A percentile compares a stretch with the other conserved stretches of the same genome.
Evolutionary conservation across 2,329 filamentous ascomycete species (phyloP).

Genomic region (Pestalotiopsis sp.): DNA sequence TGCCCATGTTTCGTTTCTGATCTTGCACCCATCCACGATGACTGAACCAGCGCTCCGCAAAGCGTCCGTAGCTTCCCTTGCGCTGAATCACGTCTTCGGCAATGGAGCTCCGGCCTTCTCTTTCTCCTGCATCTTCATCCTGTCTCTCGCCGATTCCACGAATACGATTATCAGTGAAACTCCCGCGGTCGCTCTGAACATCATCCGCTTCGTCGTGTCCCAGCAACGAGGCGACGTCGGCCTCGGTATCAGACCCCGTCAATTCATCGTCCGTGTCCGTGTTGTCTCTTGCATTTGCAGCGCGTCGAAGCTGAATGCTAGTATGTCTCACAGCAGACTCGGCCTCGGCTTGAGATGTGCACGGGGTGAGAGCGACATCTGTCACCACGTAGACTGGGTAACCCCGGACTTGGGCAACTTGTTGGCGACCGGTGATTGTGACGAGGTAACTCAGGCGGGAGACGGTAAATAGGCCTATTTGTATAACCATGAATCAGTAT

Average conservation of each 20-base stretch:
- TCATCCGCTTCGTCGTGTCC: constrained; percentile 31
- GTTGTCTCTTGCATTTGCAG: constrained; percentile 20
- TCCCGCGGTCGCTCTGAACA: constrained; percentile 27
- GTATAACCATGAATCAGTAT: constrained; percentile 12
- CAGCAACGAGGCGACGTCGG: constrained; percentile 44
- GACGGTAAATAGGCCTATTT: constrained; percentile 82
- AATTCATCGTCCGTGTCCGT: constrained; percentile 18
- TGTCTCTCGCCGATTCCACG: constrained; percentile 26
- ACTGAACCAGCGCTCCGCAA: constrained; percentile 91
- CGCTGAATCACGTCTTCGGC: constrained; percentile 86
- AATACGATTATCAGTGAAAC: constrained; percentile 16
- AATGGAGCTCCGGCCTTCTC: constrained; percentile 59
- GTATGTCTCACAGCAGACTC: constrained; percentile 70
- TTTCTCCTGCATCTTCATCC: constrained; percentile 18
- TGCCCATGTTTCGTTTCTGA: constrained; percentile 68
- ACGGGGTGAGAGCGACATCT: constrained; percentile 87
- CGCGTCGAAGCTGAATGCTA: constrained; percentile 40
- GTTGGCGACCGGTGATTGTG: constrained; percentile 81
- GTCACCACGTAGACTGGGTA: constrained; percentile 84
- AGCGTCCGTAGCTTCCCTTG: constrained; percentile 83
- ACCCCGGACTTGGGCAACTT: constrained; percentile 85
- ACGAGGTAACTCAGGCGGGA: constrained; percentile 82
- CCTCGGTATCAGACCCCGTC: constrained; percentile 45
- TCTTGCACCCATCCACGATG: constrained; percentile 78
- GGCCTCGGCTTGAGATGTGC: constrained; percentile 75